A percentile compares a stretch with the other conserved stretches of the same genome.
Conservation (phyloP, 2,329 filamentous ascomycete genomes). For the Tolypocladium endophyticum region DNA sequence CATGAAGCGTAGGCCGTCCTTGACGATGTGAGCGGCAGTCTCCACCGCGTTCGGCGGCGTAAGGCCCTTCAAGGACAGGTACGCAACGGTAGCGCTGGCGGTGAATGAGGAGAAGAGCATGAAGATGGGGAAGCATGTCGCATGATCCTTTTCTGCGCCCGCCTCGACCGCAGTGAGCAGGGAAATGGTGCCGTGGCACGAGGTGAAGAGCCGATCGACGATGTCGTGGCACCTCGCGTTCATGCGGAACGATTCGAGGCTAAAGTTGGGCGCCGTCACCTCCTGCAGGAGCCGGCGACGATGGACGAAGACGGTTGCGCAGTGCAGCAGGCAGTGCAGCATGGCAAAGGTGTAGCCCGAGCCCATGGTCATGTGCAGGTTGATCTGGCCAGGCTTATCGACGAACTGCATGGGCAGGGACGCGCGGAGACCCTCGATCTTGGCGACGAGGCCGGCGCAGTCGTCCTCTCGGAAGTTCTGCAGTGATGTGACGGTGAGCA, state of each 20-base stretch:
- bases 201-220: conserved; percentile 46
- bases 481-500: conserved; percentile 44
- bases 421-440: conserved; percentile 44
- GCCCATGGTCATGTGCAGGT: conserved; percentile 53
- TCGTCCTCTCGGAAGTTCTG: conserved; percentile 43
- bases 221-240: conserved; percentile 39
- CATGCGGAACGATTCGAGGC: conserved; percentile 41
- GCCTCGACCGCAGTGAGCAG: conserved; percentile 44
- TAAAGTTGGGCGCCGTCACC: conserved; percentile 42
- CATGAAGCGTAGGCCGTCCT: conserved; percentile 48
- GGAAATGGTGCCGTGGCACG: conserved; percentile 47
- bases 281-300: conserved; percentile 48
- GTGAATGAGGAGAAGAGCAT: conserved; percentile 55
- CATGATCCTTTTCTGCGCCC: conserved; percentile 45
- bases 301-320: conserved; percentile 50
- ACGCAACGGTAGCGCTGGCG: conserved; percentile 49
- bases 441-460: conserved; percentile 38
- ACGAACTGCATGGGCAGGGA: conserved; percentile 48
- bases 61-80: conserved; percentile 50
- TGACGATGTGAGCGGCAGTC: conserved; percentile 45
- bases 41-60: conserved; percentile 46
- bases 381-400: conserved; percentile 51
- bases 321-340: conserved; percentile 51
- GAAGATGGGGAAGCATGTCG: conserved; percentile 52
- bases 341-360: conserved; percentile 53